These are phyloP conservation scores for Plasmodium relictum DNA, from an alignment of 169 alveolate species.

Conservation along the genomic window DNA sequence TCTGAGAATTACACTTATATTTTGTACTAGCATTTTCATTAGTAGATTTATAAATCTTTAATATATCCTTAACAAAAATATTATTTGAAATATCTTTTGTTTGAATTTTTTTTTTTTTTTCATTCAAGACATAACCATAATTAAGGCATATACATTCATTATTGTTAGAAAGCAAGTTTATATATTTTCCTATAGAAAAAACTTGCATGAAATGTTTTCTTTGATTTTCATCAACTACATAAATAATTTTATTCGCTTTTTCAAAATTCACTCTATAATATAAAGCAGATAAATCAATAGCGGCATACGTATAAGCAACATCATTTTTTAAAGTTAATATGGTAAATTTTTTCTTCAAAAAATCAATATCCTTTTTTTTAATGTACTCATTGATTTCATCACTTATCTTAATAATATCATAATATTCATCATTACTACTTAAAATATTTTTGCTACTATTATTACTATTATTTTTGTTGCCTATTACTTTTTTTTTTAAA, in stretches of 20 bases:
- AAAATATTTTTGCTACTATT: not conserved
- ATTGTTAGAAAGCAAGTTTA: constrained; percentile 5
- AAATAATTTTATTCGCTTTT: constrained; percentile 81
- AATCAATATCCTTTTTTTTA: constrained; percentile 16
- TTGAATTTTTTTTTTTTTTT: constrained; percentile 54
- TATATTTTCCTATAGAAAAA: constrained; percentile 36
- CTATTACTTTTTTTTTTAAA: constrained; percentile 17
- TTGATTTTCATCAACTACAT: constrained; percentile 83
- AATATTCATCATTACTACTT: constrained; percentile 23
- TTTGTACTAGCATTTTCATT: not conserved
- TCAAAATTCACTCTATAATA: constrained; percentile 77
- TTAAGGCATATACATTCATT: constrained; percentile 50
- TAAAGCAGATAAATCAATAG: constrained; percentile 84
- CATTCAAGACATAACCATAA: constrained; percentile 66
- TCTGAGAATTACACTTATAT: not conserved
- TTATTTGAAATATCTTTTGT: constrained; percentile 51
- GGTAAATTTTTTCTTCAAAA: constrained; percentile 32
- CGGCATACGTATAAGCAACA: constrained; percentile 83
- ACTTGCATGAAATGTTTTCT: constrained; percentile 81
- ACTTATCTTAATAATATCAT: constrained; percentile 21
- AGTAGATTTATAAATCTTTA: constrained; percentile 1
- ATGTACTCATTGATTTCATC: not conserved
- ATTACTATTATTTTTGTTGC: not conserved
- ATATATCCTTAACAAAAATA: constrained; percentile 29
- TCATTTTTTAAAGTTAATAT: constrained; percentile 76